Evolutionary conservation across 192 early-diverging fungal genomes (phyloP).

Genomic region (Entophlyctis helioformis): DNA sequence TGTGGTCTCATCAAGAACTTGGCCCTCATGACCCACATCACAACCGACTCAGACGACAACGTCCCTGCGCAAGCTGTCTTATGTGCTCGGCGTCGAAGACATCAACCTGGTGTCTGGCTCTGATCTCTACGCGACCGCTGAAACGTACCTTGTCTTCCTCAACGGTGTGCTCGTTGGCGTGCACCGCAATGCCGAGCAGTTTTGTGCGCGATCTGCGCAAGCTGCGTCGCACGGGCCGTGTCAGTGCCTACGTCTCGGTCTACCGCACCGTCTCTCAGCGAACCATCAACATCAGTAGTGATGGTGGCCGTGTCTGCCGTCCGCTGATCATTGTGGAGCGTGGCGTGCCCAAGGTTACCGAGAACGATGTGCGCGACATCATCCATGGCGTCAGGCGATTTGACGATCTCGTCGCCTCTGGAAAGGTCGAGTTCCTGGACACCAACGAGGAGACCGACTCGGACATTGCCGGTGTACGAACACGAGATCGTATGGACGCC

Average conservation of each 20-base stretch:
- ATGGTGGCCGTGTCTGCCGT: constrained; percentile 92
- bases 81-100: constrained; percentile 87
- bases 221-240: constrained; percentile 72
- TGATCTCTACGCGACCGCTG: constrained; percentile 62
- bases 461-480: constrained; percentile 86
- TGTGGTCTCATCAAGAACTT: constrained; percentile 96
- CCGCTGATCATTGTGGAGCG: constrained; percentile 92
- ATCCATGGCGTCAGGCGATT: constrained; percentile 53
- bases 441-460: constrained; percentile 96
- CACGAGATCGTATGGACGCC: constrained; percentile 67
- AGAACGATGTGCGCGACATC: constrained; percentile 26
- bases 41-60: constrained; percentile 81
- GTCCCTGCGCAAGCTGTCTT: constrained; percentile 63
- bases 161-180: constrained; percentile 92
- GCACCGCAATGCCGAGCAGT: constrained; percentile 65
- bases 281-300: constrained; percentile 84
- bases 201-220: constrained; percentile 79
- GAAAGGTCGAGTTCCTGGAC: constrained; percentile 91
- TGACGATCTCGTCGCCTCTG: constrained; percentile 83
- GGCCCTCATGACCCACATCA: constrained; percentile 98
- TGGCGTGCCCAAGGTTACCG: constrained; percentile 37
- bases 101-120: constrained; percentile 74
- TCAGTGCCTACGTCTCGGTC: constrained; percentile 85
- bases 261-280: constrained; percentile 71
- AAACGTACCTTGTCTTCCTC: constrained; percentile 78